phyloP scores from a whole-genome alignment of 2,329 filamentous ascomycete species.

The Botrytis aclada region DNA sequence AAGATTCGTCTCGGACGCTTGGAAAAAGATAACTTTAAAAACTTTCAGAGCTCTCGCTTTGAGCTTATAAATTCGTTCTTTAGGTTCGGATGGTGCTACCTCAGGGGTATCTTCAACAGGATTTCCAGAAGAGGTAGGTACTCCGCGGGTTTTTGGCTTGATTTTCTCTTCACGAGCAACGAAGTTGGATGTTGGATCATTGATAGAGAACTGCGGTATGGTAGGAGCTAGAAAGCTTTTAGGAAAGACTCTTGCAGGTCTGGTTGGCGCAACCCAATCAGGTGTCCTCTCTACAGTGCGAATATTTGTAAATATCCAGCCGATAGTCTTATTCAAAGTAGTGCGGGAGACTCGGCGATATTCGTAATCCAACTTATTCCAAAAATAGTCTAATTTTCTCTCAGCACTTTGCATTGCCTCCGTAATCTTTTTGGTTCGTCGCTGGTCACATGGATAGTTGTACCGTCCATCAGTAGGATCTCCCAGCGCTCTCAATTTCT shows the following conservation, averaged over 20 bases:
- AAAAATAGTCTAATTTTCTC: neutral
- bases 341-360: neutral
- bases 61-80: neutral
- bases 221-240: neutral
- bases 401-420: neutral
- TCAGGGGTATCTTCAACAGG: neutral
- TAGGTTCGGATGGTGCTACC: neutral
- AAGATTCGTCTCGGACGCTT: neutral
- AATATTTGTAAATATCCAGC: neutral
- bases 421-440: neutral
- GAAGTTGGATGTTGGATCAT: neutral
- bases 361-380: neutral
- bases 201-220: neutral
- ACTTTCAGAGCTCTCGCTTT: neutral
- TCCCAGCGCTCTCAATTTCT: neutral
- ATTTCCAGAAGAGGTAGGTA: neutral
- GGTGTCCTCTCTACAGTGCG: neutral
- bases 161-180: neutral
- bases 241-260: neutral
- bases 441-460: neutral
- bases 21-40: neutral
- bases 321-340: neutral
- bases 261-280: neutral
- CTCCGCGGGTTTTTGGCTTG: neutral
- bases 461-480: neutral